Evolutionary conservation across 768 basidiomycete genomes (phyloP).

Genomic region (Mycena leptocephala): DNA sequence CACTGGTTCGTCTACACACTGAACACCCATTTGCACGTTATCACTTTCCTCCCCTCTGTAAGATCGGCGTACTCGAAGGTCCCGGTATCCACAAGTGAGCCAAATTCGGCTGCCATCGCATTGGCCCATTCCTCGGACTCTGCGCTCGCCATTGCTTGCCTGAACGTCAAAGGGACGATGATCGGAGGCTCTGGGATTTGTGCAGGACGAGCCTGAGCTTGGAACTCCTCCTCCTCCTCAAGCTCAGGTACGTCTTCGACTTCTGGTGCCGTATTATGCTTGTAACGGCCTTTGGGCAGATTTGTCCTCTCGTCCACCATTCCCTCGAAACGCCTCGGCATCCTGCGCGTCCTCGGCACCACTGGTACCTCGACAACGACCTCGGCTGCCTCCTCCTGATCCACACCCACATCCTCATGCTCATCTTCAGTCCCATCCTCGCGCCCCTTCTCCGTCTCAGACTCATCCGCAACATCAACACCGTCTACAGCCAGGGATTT

Average conservation of each 20-base stretch:
- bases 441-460: too few species aligned
- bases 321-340: too few species aligned
- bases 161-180: background rate
- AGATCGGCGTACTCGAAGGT: background rate
- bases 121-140: background rate
- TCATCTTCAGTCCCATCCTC: too few species aligned
- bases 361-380: background rate
- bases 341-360: too few species aligned
- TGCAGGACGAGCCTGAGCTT: background rate
- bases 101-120: background rate
- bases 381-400: background rate
- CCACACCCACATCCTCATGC: background rate
- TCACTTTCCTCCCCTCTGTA: background rate
- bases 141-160: background rate
- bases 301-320: too few species aligned
- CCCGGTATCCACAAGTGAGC: background rate
- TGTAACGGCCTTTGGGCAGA: background rate
- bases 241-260: background rate
- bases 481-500: background rate
- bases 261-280: background rate
- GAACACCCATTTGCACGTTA: background rate
- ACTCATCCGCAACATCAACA: background rate
- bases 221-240: slow-evolving; percentile 3
- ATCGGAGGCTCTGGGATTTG: background rate
- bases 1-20: background rate